Conservation (phyloP, 1,284 basidiomycete species). For the Ceratobasidium theobromae region DNA sequence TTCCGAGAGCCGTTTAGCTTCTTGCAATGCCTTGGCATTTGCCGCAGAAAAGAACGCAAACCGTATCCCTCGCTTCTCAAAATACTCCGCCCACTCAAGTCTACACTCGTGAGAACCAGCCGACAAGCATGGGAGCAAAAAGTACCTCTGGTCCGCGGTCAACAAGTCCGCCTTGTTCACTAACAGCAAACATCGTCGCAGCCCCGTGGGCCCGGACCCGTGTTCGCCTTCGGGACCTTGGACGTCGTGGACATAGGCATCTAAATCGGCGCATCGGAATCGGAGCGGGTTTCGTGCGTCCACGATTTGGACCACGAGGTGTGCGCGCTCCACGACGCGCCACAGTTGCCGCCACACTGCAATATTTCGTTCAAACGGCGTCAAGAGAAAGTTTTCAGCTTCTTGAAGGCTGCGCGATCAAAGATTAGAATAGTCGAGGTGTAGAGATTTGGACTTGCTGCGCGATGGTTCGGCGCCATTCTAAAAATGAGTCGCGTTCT, state of each 20-base stretch:
- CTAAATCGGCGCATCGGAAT: slow-evolving; percentile 91
- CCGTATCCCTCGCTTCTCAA: slow-evolving; percentile 75
- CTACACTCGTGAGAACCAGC: slow-evolving; percentile 43
- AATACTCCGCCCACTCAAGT: slow-evolving; percentile 88
- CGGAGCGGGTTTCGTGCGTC: slow-evolving; percentile 90
- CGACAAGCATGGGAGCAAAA: background rate
- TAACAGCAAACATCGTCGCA: slow-evolving; percentile 75
- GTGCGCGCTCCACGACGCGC: slow-evolving; percentile 92
- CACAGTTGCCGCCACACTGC: slow-evolving; percentile 97
- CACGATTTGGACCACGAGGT: slow-evolving; percentile 92
- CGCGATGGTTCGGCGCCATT: slow-evolving; percentile 89
- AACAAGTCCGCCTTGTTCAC: slow-evolving; percentile 98
- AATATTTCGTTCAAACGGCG: slow-evolving; percentile 93
- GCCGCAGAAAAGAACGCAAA: slow-evolving; percentile 98
- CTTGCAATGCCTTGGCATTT: slow-evolving; percentile 82
- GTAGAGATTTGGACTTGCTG: slow-evolving; percentile 56
- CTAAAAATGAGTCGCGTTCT: slow-evolving; percentile 85
- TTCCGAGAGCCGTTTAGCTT: slow-evolving; percentile 61
- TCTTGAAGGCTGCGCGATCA: slow-evolving; percentile 75
- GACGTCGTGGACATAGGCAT: slow-evolving; percentile 79
- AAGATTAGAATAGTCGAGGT: slow-evolving; percentile 17
- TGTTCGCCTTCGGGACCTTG: slow-evolving; percentile 75
- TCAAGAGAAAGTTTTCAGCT: slow-evolving; percentile 76
- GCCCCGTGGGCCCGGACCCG: slow-evolving; percentile 67
- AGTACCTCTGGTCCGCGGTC: slow-evolving; percentile 81